Conservation (phyloP, 2,329 filamentous ascomycete species). For the Phaeomoniella chlamydospora region DNA sequence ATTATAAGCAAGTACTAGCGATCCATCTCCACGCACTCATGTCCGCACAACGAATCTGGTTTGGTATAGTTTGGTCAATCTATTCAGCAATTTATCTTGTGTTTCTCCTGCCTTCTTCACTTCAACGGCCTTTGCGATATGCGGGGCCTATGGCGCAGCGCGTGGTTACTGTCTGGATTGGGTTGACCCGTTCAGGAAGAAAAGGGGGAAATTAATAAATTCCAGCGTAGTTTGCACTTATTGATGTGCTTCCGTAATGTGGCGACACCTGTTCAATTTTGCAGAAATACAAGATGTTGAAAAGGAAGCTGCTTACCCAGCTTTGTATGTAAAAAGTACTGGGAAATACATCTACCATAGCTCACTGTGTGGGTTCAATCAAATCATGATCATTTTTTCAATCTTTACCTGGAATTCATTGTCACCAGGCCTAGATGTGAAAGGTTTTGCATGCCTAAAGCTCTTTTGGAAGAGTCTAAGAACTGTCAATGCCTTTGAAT, state of each 20-base stretch:
- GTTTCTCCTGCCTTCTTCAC: neutral
- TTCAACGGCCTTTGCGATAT: neutral
- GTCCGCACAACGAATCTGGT: neutral
- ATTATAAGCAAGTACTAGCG: neutral
- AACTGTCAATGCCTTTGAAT: no score
- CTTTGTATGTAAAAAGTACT: neutral
- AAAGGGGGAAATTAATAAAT: neutral
- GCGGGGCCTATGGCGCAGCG: neutral
- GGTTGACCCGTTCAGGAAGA: neutral
- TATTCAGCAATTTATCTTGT: neutral
- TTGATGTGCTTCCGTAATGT: no score
- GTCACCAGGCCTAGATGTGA: no score
- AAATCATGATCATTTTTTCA: neutral
- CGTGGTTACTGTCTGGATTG: neutral
- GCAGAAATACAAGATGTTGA: neutral
- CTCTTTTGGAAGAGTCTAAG: no score
- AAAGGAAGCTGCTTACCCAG: no score
- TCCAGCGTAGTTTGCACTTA: no score
- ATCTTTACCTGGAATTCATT: no score
- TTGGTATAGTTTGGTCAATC: neutral
- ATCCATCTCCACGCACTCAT: neutral
- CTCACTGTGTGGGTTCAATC: neutral
- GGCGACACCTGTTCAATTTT: neutral
- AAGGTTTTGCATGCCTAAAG: no score
- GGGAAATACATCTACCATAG: neutral